Evolutionary conservation across 495 filamentous ascomycete species (phyloP), one percentile per base, ranked within the genome.

Genomic region (Aspergillus carlsbadensis): DNA sequence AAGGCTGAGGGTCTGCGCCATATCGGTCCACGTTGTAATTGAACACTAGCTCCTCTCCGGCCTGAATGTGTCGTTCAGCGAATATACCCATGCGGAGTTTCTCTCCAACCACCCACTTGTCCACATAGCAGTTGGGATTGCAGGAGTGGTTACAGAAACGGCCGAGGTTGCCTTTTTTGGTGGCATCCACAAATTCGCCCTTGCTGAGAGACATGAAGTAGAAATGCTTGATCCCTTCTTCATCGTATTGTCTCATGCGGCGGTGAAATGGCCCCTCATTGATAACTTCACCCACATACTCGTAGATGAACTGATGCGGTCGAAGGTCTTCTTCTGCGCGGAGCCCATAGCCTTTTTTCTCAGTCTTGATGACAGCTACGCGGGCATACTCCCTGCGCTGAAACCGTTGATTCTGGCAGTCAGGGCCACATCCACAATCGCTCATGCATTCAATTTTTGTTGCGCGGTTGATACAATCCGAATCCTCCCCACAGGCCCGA

Each of bases 1-100:
- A 99, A 10, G 88, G 90, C 71, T 97, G 92, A 46, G 94, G 92
- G 63, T 98, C 91, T 31, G 94, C 92, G 55, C 94, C 94, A 65
- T 99, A 99, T 56, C 94, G 86, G 68, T 99, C 94, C 51, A 99
- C 94, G 61, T 99, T 99, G 81, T 99, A 99, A 77, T 99, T 96
- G 79, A 99, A 99, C n/a, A 96, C 92, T 31, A 99, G 78, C 69
- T 99, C 94, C 70, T 99, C 94, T 37, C 94, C 95, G 2, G 88
- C 84, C 62, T 86, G 83, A 62, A 99, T 89, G 64, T 82, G 79
- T 57, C 92, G 90, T 76, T 88, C 83, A 62, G 94, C 91, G 75
- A 99, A 99, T 60, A 99, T 98, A 57, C 94, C 94, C 94, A 99
- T 98, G 65, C 94, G 93, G 68, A 97, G 74, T 75, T 96, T 97